Evolutionary conservation across 805 yeast species (phyloP).

Genomic region (Hanseniaspora singularis): DNA sequence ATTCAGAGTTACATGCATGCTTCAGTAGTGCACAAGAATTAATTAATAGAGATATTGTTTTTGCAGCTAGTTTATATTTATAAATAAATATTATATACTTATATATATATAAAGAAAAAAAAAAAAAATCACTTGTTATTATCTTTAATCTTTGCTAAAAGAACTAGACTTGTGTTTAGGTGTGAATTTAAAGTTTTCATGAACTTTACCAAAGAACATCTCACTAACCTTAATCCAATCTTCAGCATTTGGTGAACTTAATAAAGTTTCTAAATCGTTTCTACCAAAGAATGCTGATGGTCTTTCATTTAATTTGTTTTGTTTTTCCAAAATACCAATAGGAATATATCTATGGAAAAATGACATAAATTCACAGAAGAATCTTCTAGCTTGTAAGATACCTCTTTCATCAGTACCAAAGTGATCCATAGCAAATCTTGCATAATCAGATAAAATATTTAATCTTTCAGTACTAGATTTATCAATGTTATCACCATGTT

Average conservation of each 20-base stretch:
- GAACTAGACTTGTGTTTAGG: constrained; percentile 96
- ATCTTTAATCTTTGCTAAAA: constrained; percentile 22
- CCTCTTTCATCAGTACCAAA: constrained; percentile 99
- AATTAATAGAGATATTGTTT: constrained; percentile 92
- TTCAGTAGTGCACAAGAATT: constrained; percentile 87
- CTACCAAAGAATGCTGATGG: constrained; percentile 92
- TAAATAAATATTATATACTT: constrained; percentile 22
- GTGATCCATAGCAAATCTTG: constrained; percentile 77
- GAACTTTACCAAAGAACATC: constrained; percentile 83
- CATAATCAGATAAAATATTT: constrained; percentile 55
- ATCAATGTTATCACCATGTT: constrained; percentile 77
- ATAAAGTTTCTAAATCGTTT: constrained; percentile 77
- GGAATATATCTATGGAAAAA: constrained; percentile 93
- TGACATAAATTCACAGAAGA: constrained; percentile 84
- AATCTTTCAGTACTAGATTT: constrained; percentile 83
- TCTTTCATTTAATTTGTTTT: constrained; percentile 82
- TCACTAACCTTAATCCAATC: constrained; percentile 97
- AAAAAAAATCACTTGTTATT: not conserved
- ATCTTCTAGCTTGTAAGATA: constrained; percentile 73
- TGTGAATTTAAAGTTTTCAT: constrained; percentile 58
- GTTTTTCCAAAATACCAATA: constrained; percentile 81
- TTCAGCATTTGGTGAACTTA: constrained; percentile 71
- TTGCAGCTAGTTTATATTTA: constrained; percentile 86
- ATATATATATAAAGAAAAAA: not conserved
- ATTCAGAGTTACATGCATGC: constrained; percentile 74